phyloP scores from a whole-genome alignment of 2,329 filamentous ascomycete species.

The Fusarium sp. region DNA sequence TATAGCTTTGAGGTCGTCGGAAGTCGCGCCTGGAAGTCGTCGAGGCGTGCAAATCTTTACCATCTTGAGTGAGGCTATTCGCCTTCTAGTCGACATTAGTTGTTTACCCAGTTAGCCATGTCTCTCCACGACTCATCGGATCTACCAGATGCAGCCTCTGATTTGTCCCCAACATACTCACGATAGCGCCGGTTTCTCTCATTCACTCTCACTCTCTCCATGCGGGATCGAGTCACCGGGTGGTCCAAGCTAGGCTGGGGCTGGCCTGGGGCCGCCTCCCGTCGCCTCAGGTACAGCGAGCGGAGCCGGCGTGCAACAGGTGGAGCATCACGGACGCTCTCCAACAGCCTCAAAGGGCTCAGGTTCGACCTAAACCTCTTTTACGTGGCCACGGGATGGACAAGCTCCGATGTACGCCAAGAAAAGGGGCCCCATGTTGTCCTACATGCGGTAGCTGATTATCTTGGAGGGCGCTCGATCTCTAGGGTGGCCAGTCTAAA shows the following conservation, averaged over 20 bases:
- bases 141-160: background rate
- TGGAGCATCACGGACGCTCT: background rate
- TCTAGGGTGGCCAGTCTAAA: background rate
- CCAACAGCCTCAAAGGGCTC: background rate
- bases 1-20: background rate
- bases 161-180: background rate
- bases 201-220: background rate
- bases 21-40: background rate
- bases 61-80: background rate
- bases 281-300: conserved; percentile 2
- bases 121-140: background rate
- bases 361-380: background rate
- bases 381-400: background rate
- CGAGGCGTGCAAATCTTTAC: background rate
- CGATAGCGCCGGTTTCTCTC: background rate
- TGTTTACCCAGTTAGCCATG: background rate
- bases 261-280: background rate
- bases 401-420: conserved; percentile 6
- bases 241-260: background rate
- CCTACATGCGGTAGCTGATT: background rate
- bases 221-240: background rate
- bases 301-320: background rate
- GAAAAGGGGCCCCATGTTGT: background rate
- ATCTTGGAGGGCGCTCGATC: background rate
- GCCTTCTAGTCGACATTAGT: background rate